Base-by-base conservation (phyloP, 164 flowering plant genomes). In the Sedum album region DNA sequence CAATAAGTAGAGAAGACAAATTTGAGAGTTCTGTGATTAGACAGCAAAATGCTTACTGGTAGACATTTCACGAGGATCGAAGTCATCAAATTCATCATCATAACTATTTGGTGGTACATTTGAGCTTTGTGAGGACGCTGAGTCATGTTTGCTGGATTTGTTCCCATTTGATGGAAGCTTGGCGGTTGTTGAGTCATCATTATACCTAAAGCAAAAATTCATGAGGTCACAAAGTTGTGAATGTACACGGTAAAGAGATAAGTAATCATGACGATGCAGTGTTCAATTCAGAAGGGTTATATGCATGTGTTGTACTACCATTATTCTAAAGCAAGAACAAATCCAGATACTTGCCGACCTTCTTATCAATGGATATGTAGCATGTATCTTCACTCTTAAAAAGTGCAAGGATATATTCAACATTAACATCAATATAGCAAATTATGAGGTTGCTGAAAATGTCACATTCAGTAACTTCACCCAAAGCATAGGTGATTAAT, bases 41-140 rank as follows among this genome's bases (percentile, higher is more conserved):
- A 23, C 26, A 57, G 26, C 17, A 68, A 46, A 51, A 61, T 57
- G 70, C 90, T 85, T 84, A 91, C 98, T 89, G 70, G 79, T 69
- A 38, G 90, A 83, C 65, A 89, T 83, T 73, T 96, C 99, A 20
- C 99, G 83, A 31, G 99, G 99, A 79, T 95, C 90, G 76, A 95
- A 95, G 79, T 92, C 97, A 77, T 91, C 98, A 81, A 84, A 82
- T 71, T 90, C 96, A 74, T 90, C 96, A 20, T 86, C 94, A 76
- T 73, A 69, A 57, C 76, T 75, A 68, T 71, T 79, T 69, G 79
- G 71, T 48, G 82, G 79, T 64, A 74, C 75, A 75, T 36, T 80
- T 53, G 84, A 74, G 72, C 76, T 79, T 77, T 86, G 82, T 60
- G 51, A 85, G 68, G 73, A 73, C 75, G 72, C 64, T 60, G 81